Conservation (phyloP, 352 stramenopile genomes). For the Phytophthora boehmeriae region DNA sequence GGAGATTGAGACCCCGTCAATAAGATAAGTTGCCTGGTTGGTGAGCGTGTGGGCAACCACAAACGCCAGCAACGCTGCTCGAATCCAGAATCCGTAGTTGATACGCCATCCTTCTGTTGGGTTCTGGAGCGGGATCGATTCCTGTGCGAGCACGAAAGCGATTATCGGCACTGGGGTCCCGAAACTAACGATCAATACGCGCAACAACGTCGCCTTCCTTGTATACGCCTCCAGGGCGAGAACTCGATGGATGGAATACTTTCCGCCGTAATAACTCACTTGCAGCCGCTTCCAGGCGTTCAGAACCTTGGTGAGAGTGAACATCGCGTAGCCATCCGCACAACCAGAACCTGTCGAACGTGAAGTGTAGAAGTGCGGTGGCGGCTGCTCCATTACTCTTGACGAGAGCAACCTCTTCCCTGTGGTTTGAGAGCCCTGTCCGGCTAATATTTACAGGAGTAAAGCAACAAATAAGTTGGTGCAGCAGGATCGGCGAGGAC, state of each 20-base stretch:
- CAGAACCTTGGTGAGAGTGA: neutral
- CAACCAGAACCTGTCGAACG: no score
- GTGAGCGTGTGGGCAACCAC: conserved; percentile 8
- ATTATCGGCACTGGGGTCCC: conserved; percentile 5
- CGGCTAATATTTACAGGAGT: no score
- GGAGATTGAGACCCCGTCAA: conserved; percentile 8
- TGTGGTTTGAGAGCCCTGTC: no score
- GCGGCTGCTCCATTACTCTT: no score
- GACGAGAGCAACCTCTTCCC: no score
- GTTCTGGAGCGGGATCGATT: conserved; percentile 17
- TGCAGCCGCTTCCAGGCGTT: conserved; percentile 7
- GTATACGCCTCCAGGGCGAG: conserved; percentile 15
- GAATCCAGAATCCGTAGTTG: conserved; percentile 23
- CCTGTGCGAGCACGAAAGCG: neutral
- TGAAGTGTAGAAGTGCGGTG: no score
- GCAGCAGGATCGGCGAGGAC: no score
- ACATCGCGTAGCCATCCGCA: no score
- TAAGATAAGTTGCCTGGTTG: conserved; percentile 18
- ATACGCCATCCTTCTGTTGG: conserved; percentile 5
- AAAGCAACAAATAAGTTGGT: no score
- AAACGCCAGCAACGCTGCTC: conserved; percentile 2
- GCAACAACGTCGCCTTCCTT: neutral
- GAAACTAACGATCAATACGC: conserved; percentile 8
- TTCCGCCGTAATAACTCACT: conserved; percentile 17
- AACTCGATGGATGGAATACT: conserved; percentile 9